A percentile compares a stretch with the other conserved stretches of the same genome.
Evolutionary conservation across 495 filamentous ascomycete genomes (phyloP).

Genomic region (Aspergillus ostianus): DNA sequence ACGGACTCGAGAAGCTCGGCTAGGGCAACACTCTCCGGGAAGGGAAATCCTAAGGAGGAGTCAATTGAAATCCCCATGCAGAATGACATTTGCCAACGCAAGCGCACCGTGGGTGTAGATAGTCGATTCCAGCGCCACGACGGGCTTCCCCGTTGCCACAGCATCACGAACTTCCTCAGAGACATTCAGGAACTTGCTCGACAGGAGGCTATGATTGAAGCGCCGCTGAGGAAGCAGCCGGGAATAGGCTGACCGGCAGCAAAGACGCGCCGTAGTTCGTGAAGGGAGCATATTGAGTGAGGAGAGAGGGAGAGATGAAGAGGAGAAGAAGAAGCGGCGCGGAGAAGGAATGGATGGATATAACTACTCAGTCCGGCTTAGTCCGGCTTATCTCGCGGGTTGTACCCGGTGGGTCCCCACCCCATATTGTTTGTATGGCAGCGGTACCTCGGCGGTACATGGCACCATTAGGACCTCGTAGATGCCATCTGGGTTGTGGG

Average conservation of each 20-base stretch:
- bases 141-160: conserved; percentile 65
- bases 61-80: background rate
- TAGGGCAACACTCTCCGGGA: conserved; percentile 74
- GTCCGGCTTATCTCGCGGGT: background rate
- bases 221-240: conserved; percentile 21
- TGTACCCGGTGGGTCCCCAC: background rate
- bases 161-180: conserved; percentile 83
- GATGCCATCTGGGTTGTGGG: background rate
- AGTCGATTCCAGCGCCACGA: conserved; percentile 90
- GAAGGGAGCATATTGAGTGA: conserved; percentile 31
- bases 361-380: background rate
- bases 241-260: conserved; percentile 15
- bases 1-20: conserved; percentile 68
- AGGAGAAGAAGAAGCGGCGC: conserved; percentile 7
- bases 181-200: conserved; percentile 62
- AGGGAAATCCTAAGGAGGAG: conserved; percentile 70
- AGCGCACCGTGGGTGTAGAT: conserved; percentile 77
- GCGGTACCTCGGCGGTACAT: background rate
- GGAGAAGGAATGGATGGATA: conserved; percentile 12
- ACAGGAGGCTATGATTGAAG: conserved; percentile 31
- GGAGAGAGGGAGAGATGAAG: background rate
- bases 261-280: conserved; percentile 25
- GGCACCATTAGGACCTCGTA: background rate
- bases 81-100: background rate
- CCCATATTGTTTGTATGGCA: background rate